Conservation (phyloP, 2,329 filamentous ascomycete genomes). For the Pseudogymnoascus sp. region DNA sequence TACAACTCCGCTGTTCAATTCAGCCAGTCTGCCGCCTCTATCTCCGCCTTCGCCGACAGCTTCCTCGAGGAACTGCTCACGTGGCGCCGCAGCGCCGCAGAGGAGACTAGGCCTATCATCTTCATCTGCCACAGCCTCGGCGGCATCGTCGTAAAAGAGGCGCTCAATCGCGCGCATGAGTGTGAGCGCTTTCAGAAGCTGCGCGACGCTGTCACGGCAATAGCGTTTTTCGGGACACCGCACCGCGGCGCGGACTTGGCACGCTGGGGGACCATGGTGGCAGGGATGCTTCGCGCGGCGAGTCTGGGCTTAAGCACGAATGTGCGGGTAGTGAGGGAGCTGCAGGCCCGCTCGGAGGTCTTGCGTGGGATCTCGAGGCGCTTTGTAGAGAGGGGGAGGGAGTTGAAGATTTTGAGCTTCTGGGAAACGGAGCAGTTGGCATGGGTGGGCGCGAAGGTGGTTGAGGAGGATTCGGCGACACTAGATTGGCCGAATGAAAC, state of each 20-base stretch:
- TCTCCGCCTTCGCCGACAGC: not conserved
- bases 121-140: not conserved
- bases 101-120: not conserved
- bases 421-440: too few relatives aligned
- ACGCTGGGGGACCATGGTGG: not conserved
- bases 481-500: too few relatives aligned
- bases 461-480: too few relatives aligned
- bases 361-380: too few relatives aligned
- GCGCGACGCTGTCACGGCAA: slow-evolving; percentile 1
- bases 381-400: too few relatives aligned
- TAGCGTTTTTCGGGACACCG: not conserved
- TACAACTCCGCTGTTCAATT: slow-evolving; percentile 12
- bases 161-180: not conserved
- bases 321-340: too few relatives aligned
- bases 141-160: not conserved
- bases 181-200: not conserved
- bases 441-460: too few relatives aligned
- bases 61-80: not conserved
- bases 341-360: too few relatives aligned
- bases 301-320: too few relatives aligned
- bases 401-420: too few relatives aligned
- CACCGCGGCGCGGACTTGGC: not conserved
- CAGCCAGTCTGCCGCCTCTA: not conserved
- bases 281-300: too few relatives aligned
- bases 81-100: not conserved